Conservation (phyloP, 352 stramenopile species). For the Pythium monospermum region DNA sequence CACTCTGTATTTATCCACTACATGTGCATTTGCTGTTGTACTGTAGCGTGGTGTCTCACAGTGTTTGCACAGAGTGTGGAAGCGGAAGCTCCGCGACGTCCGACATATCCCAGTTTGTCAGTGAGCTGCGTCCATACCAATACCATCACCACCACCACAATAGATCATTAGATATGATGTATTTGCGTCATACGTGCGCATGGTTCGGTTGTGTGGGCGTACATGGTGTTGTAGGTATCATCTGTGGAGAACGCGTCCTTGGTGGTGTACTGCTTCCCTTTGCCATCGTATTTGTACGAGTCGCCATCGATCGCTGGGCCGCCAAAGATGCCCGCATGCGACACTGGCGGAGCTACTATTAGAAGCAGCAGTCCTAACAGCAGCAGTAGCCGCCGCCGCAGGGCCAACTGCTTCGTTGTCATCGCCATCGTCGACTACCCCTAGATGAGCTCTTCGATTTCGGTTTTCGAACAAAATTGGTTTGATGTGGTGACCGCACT, state of each 20-base stretch:
- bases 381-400: background rate
- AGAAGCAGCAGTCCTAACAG: background rate
- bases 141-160: background rate
- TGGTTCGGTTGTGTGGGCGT: conserved; percentile 1
- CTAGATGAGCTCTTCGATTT: background rate
- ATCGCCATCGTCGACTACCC: background rate
- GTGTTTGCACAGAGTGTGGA: conserved; percentile 38
- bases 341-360: background rate
- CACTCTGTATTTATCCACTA: background rate
- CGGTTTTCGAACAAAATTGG: too few species aligned
- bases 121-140: conserved; percentile 23
- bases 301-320: conserved; percentile 38
- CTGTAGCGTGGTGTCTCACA: too few species aligned
- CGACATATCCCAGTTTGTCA: conserved; percentile 63
- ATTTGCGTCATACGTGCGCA: background rate
- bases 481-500: too few species aligned
- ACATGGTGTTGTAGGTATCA: conserved; percentile 53
- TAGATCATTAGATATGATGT: background rate
- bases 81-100: conserved; percentile 34
- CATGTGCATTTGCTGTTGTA: background rate
- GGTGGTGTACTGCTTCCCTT: conserved; percentile 40
- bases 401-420: too few species aligned
- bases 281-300: conserved; percentile 46
- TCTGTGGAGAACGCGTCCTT: conserved; percentile 36
- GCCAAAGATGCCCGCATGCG: conserved; percentile 29